phyloP scores from a whole-genome alignment of 2,329 filamentous ascomycete species.

The Karstenula rhodostoma region DNA sequence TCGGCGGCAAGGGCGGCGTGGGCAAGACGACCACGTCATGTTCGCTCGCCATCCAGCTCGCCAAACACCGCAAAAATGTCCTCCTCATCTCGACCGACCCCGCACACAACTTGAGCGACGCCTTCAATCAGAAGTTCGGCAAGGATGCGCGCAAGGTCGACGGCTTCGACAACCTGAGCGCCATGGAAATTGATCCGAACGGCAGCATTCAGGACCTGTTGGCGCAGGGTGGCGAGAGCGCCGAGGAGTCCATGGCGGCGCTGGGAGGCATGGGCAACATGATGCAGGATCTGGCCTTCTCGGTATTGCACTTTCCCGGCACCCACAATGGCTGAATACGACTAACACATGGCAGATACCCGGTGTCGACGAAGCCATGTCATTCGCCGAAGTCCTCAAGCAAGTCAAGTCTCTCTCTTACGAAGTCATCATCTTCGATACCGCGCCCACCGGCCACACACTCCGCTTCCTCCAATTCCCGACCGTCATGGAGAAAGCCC shows the following conservation, averaged over 20 bases:
- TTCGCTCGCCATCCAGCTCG: slow-evolving; percentile 96
- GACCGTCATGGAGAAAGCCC: slow-evolving; percentile 95
- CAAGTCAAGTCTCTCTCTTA: slow-evolving; percentile 99
- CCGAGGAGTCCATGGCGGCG: slow-evolving; percentile 74
- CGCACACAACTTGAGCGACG: slow-evolving; percentile 96
- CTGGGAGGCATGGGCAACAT: slow-evolving; percentile 81
- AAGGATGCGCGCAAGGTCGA: slow-evolving; percentile 95
- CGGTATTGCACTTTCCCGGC: slow-evolving; percentile 64
- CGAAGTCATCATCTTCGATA: slow-evolving; percentile 99
- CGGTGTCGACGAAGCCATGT: slow-evolving; percentile 99
- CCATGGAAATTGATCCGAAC: slow-evolving; percentile 99
- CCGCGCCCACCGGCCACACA: slow-evolving; percentile 95
- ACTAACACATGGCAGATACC: slow-evolving; percentile 71
- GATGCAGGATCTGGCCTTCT: slow-evolving; percentile 99
- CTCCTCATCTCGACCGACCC: slow-evolving; percentile 98
- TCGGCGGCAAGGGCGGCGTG: slow-evolving; percentile 97
- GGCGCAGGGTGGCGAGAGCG: slow-evolving; percentile 76
- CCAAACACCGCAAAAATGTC: slow-evolving; percentile 92
- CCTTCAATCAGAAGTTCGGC: slow-evolving; percentile 98
- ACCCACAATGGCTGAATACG: neutral
- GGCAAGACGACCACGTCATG: slow-evolving; percentile 99
- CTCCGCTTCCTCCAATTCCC: slow-evolving; percentile 98
- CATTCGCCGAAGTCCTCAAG: slow-evolving; percentile 98
- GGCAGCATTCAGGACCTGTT: slow-evolving; percentile 96
- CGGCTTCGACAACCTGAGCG: slow-evolving; percentile 91